Conservation (phyloP, 768 basidiomycete genomes). For the Phlebiopsis flavidoalba region DNA sequence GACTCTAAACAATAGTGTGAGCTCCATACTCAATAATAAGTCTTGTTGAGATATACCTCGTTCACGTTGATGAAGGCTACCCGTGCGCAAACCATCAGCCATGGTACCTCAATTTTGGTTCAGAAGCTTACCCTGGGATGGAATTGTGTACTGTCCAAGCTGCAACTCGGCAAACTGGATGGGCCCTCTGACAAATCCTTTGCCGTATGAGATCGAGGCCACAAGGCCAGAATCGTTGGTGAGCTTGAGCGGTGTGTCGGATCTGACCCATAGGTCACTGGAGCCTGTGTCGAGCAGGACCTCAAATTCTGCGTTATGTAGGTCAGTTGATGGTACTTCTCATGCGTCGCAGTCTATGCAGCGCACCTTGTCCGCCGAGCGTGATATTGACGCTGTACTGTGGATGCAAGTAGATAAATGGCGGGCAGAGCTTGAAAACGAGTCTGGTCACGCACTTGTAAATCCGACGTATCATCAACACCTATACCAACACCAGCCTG, state of each 20-base stretch:
- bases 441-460: not conserved
- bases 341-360: not conserved
- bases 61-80: conserved; percentile 3
- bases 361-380: conserved; percentile 1
- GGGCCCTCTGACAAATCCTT: conserved; percentile 30
- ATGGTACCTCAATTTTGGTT: not conserved
- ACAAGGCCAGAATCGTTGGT: conserved; percentile 19
- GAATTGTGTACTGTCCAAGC: conserved; percentile 28
- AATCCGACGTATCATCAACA: not conserved
- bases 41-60: not conserved
- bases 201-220: conserved; percentile 30
- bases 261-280: conserved; percentile 27
- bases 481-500: not conserved
- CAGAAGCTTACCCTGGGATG: conserved; percentile 57
- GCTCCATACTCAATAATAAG: too few species aligned
- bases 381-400: conserved; percentile 2
- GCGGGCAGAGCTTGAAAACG: too few species aligned
- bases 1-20: not conserved
- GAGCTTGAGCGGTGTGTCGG: conserved; percentile 17
- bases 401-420: too few species aligned
- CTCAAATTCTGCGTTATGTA: conserved; percentile 15
- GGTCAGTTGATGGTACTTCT: not conserved
- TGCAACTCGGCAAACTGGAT: conserved; percentile 30
- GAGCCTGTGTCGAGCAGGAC: conserved; percentile 30
- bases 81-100: too few species aligned